A percentile compares a stretch with the other conserved stretches of the same genome.
Conservation (phyloP, 1,284 basidiomycete species). For the Sporisorium graminicola region DNA sequence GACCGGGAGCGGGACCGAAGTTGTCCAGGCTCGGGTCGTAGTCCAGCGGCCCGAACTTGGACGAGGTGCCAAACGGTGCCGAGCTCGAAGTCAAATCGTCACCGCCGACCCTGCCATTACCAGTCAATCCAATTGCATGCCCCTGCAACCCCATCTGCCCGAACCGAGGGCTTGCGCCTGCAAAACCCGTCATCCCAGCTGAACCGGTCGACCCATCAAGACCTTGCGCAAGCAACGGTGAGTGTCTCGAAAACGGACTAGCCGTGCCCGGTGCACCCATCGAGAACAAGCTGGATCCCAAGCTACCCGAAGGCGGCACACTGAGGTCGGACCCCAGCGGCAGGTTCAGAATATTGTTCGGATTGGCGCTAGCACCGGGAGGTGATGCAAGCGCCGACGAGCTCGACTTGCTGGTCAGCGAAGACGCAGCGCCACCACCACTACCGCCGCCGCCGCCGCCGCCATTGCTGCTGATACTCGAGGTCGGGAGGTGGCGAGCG, state of each 20-base stretch:
- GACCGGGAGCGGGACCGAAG: conserved; percentile 39
- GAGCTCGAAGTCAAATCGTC: conserved; percentile 16
- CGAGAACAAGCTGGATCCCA: conserved; percentile 30
- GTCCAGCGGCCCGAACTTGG: conserved; percentile 47
- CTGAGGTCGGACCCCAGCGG: conserved; percentile 25
- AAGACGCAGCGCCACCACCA: conserved; percentile 3
- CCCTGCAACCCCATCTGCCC: conserved; percentile 20
- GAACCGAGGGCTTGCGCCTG: conserved; percentile 38
- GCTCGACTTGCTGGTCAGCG: conserved; percentile 26
- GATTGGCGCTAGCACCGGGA: not conserved
- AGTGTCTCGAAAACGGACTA: conserved; percentile 37
- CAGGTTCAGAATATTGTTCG: conserved; percentile 27
- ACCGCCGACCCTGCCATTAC: conserved; percentile 2
- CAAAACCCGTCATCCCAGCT: conserved; percentile 6
- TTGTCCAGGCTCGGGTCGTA: conserved; percentile 41
- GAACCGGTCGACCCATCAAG: conserved; percentile 17
- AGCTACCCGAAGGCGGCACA: conserved; percentile 18
- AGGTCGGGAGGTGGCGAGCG: conserved; percentile 36
- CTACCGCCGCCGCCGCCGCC: not conserved
- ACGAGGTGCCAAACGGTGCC: conserved; percentile 13
- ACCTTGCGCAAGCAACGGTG: conserved; percentile 33
- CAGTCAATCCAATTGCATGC: not conserved
- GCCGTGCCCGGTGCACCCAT: conserved; percentile 22
- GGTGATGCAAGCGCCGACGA: conserved; percentile 28
- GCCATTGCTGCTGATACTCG: conserved; percentile 17